These are phyloP conservation scores for Cordyceps militaris DNA, from an alignment of 2,329 filamentous ascomycete species.

Conservation along the genomic window DNA sequence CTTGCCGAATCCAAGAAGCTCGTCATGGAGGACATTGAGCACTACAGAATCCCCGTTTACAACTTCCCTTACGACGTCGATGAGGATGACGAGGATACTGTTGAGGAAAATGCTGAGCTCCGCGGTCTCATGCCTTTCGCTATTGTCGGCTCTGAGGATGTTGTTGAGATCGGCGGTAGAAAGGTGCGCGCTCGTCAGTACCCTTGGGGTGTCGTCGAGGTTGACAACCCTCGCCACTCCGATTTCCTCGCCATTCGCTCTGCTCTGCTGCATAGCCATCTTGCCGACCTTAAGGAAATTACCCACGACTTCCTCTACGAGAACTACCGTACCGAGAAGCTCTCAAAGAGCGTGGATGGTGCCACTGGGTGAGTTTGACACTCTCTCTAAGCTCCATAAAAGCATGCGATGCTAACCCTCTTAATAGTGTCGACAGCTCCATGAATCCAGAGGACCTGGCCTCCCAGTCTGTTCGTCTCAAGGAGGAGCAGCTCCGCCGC, in stretches of 20 bases:
- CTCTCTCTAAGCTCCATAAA: neutral
- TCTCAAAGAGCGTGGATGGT: constrained; percentile 97
- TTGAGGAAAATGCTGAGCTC: constrained; percentile 97
- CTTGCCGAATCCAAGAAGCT: constrained; percentile 99
- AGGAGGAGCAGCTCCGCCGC: constrained; percentile 98
- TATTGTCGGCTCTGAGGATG: constrained; percentile 94
- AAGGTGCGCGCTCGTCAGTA: constrained; percentile 94
- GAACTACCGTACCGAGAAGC: constrained; percentile 99
- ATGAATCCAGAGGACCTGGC: constrained; percentile 98
- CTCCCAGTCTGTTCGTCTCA: constrained; percentile 93
- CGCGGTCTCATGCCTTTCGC: constrained; percentile 97
- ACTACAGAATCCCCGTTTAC: constrained; percentile 99
- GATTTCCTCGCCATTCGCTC: constrained; percentile 97
- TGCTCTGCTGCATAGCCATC: constrained; percentile 91
- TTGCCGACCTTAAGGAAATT: constrained; percentile 98
- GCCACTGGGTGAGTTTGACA: constrained; percentile 69
- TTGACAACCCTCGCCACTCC: constrained; percentile 97
- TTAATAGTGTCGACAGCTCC: constrained; percentile 56
- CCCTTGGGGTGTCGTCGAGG: constrained; percentile 97
- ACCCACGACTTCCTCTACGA: constrained; percentile 99
- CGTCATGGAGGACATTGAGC: constrained; percentile 99
- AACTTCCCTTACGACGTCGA: constrained; percentile 99
- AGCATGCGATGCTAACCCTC: constrained; percentile 23
- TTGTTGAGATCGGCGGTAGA: constrained; percentile 87
- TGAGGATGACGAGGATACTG: constrained; percentile 98